These are phyloP conservation scores for Wolfiporia cocos DNA, from an alignment of 1,284 basidiomycete genomes.

Conservation along the genomic window DNA sequence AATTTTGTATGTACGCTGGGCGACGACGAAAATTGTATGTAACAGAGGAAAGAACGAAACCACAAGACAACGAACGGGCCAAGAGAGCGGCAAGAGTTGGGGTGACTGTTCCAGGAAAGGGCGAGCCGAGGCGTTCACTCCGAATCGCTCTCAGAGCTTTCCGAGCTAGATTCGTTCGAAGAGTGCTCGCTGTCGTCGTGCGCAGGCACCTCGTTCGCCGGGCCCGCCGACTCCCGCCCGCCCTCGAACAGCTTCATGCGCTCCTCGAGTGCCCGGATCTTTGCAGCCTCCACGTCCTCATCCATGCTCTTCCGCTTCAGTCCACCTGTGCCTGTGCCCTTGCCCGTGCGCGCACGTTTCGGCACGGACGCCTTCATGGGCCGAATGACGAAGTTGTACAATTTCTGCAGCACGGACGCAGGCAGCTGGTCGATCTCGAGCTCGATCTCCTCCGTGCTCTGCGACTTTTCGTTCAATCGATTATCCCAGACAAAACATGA, in stretches of 20 bases:
- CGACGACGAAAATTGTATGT: slow-evolving; percentile 10
- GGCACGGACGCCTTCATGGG: slow-evolving; percentile 53
- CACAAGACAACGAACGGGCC: slow-evolving; percentile 9
- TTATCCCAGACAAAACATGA: slow-evolving; percentile 1
- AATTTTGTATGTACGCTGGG: slow-evolving; percentile 28
- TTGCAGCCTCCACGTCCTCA: slow-evolving; percentile 83
- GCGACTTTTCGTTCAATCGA: slow-evolving; percentile 20
- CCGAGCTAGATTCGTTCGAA: slow-evolving; percentile 66
- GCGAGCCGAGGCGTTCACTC: slow-evolving; percentile 40
- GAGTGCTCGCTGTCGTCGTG: slow-evolving; percentile 65
- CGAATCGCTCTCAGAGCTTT: slow-evolving; percentile 76
- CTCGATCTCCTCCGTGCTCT: slow-evolving; percentile 95
- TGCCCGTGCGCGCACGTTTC: slow-evolving; percentile 64
- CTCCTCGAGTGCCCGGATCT: slow-evolving; percentile 83
- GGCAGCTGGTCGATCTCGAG: slow-evolving; percentile 92
- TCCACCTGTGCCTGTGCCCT: slow-evolving; percentile 79
- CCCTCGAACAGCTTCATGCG: slow-evolving; percentile 71
- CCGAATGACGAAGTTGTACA: slow-evolving; percentile 91
- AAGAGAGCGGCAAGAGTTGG: slow-evolving; percentile 16
- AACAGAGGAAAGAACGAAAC: slow-evolving; percentile 5
- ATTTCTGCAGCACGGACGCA: slow-evolving; percentile 75
- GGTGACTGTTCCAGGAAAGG: slow-evolving; percentile 10
- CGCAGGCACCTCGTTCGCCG: slow-evolving; percentile 24
- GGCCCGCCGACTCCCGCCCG: slow-evolving; percentile 28
- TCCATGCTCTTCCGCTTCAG: slow-evolving; percentile 90